Evolutionary conservation across 371 early-diverging fungal species (phyloP).

Genomic region (Apophysomyces ossiformis): DNA sequence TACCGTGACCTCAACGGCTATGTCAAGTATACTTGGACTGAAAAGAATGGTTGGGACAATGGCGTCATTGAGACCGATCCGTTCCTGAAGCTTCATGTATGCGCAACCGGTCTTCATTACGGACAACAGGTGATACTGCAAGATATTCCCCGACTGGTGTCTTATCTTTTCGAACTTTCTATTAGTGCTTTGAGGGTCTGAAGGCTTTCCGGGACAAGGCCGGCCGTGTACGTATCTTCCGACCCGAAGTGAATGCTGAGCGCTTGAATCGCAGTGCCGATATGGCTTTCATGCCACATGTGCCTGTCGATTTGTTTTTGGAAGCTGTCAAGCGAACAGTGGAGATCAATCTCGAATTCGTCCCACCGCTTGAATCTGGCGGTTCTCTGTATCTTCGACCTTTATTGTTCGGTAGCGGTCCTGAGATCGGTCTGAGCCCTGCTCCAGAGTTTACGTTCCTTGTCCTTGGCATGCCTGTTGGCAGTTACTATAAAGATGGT

Average conservation of each 20-base stretch:
- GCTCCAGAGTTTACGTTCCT: conserved; percentile 76
- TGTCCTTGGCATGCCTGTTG: conserved; percentile 77
- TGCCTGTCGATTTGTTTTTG: conserved; percentile 72
- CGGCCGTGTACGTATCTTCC: conserved; percentile 76
- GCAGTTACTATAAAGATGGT: conserved; percentile 71
- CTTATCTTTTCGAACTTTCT: background rate
- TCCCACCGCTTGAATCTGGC: conserved; percentile 71
- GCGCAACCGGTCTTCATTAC: conserved; percentile 71
- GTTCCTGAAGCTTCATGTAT: conserved; percentile 53
- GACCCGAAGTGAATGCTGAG: conserved; percentile 74
- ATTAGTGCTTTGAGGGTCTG: conserved; percentile 79
- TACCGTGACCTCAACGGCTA: conserved; percentile 68
- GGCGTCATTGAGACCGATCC: conserved; percentile 61
- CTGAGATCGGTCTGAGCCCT: conserved; percentile 68
- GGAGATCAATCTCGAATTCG: conserved; percentile 69
- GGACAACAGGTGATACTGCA: conserved; percentile 66
- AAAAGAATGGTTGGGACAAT: conserved; percentile 66
- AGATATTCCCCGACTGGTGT: background rate
- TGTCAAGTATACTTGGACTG: conserved; percentile 66
- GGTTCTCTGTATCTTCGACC: conserved; percentile 76
- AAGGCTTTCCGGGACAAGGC: conserved; percentile 81
- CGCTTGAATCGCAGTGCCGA: conserved; percentile 67
- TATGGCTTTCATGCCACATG: conserved; percentile 64
- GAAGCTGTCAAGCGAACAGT: conserved; percentile 64
- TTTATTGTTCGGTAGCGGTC: conserved; percentile 74